Conservation (phyloP, 306 rosid genomes). For the Glycine soja region DNA sequence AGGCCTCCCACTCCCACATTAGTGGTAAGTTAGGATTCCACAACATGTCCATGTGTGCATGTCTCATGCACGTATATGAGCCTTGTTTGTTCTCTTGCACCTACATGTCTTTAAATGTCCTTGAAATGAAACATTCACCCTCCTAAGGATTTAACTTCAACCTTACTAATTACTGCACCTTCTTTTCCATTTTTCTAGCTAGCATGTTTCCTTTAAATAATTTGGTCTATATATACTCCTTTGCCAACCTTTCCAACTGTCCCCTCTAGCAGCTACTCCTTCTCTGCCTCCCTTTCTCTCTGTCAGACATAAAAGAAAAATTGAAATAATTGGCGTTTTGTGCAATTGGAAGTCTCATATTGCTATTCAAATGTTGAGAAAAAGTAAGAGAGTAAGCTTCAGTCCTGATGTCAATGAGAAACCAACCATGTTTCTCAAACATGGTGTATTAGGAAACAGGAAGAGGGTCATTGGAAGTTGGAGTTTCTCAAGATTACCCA, state of each 20-base stretch:
- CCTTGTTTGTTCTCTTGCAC: conserved; percentile 15
- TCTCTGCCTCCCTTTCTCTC: conserved; percentile 33
- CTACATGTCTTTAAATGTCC: conserved; percentile 35
- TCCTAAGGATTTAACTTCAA: conserved; percentile 39
- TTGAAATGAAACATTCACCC: conserved; percentile 40
- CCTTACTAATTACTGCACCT: conserved; percentile 20
- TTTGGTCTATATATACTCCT: conserved; percentile 44
- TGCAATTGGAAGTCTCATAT: conserved; percentile 4
- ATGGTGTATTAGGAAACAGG: conserved; percentile 51
- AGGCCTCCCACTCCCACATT: conserved; percentile 45
- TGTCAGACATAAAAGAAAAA: conserved; percentile 8
- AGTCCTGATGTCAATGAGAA: conserved; percentile 79
- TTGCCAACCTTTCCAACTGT: conserved; percentile 44
- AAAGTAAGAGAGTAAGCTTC: conserved; percentile 67
- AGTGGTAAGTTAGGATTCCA: conserved; percentile 35
- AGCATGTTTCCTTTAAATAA: conserved; percentile 29
- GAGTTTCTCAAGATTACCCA: conserved; percentile 55
- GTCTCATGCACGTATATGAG: conserved; percentile 49
- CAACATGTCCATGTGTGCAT: conserved; percentile 53
- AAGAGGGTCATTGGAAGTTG: conserved; percentile 58
- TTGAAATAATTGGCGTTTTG: conserved; percentile 31
- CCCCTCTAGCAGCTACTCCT: conserved; percentile 42
- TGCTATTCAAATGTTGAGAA: conserved; percentile 63
- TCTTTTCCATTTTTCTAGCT: conserved; percentile 32
- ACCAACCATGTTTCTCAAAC: conserved; percentile 62